phyloP scores from a whole-genome alignment of 2,329 filamentous ascomycete genomes.

The Cordyceps farinosa region DNA sequence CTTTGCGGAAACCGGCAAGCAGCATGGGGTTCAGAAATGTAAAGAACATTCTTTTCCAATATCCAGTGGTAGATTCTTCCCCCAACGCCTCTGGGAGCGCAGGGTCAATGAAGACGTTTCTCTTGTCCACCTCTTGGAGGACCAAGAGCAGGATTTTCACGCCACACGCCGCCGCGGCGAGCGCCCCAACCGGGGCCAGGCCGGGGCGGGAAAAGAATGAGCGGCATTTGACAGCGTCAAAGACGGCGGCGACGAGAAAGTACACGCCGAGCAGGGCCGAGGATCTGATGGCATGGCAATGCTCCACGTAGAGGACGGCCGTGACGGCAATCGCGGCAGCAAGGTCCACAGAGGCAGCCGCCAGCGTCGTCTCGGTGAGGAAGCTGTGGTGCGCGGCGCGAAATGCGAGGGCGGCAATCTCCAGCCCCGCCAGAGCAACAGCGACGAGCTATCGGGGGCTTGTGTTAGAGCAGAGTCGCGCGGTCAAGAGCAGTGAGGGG shows the following conservation, averaged over 20 bases:
- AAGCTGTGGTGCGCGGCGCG: neutral
- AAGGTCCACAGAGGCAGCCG: neutral
- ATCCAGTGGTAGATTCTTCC: neutral
- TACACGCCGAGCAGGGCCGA: slow-evolving; percentile 2
- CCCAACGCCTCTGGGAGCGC: neutral
- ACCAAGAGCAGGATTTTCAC: neutral
- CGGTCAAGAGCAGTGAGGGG: neutral
- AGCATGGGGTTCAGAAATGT: neutral
- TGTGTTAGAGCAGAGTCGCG: neutral
- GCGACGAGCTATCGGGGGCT: neutral
- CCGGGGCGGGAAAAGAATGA: neutral
- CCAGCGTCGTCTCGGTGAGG: neutral
- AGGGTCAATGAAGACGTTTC: neutral
- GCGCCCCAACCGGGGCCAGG: neutral
- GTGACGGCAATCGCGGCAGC: neutral
- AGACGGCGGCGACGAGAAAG: neutral
- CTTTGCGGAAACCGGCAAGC: neutral
- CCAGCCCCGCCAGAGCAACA: neutral
- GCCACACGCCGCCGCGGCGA: neutral
- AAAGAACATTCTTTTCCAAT: slow-evolving; percentile 6
- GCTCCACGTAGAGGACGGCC: neutral
- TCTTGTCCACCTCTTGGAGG: neutral
- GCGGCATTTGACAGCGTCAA: neutral
- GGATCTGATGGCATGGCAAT: neutral
- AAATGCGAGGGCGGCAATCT: neutral